Evolutionary conservation across 495 filamentous ascomycete genomes (phyloP), one percentile per base, ranked within the genome.

Genomic region (Aspergillus baeticus): DNA sequence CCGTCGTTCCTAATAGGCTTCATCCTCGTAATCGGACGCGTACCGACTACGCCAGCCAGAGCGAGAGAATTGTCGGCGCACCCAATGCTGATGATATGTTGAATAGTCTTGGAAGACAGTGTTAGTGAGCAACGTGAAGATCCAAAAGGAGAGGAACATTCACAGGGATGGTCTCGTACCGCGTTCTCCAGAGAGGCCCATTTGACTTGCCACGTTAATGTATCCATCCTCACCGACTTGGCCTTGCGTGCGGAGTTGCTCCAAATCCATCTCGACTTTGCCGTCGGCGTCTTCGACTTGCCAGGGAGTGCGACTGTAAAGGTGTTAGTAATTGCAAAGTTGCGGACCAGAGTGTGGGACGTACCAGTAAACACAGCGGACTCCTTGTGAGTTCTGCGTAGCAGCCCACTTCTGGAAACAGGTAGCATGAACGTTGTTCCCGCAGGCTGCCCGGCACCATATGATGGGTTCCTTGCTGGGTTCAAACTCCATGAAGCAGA

Each of bases 351-450:
- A 7, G 35, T 6, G 43, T 20, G 22, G 41, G 6, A 66, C 73
- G 48, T 64, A 81, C 77, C 84, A 87, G 62, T 84, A 84, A 14
- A 87, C 84, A 60, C 89, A 92, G 15, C 82, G 82, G 15, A 90
- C 82, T 10, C 78, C 74, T 26, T 69, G 68, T 22, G 65, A 59
- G 0, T 66, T 67, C 56, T 86, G 82, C 4, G 81, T 84, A 3
- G 70, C 65, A 8, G 81, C 81, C 89, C 89, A 92, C 64, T 83
- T 79, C 57, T 87, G 72, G 61, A 92, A 90, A 56, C 89, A 92
- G 3, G 71, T 68, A 57, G 78, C 80, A 67, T 94, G 90, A 10
- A 92, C 77, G 59, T 94, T 92, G 66, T 92, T 89, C 1, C 88
- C 89, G 61, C 90, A 94, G 0, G 83, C 78, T 3, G 82, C 80